Conservation (phyloP, 177 flowering plant species). For the Vitis hybrid region DNA sequence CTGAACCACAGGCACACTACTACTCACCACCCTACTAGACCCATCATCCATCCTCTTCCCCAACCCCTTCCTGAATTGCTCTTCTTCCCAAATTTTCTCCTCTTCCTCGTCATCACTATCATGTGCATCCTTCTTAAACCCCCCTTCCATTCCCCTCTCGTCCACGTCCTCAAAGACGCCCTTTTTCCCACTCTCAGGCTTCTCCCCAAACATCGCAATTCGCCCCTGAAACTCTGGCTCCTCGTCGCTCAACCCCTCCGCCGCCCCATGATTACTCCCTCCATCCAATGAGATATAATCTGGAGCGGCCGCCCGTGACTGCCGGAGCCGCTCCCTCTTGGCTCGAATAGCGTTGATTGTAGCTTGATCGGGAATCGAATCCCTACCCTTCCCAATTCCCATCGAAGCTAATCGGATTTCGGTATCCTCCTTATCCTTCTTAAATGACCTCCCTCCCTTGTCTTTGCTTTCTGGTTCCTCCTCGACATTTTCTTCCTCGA, state of each 20-base stretch:
- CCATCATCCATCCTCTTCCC: conserved; percentile 88
- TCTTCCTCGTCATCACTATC: conserved; percentile 83
- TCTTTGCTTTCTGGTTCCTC: conserved; percentile 11
- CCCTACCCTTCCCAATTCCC: conserved; percentile 32
- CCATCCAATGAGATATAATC: conserved; percentile 82
- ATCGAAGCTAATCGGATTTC: conserved; percentile 30
- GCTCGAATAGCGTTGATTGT: conserved; percentile 72
- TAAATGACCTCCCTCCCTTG: conserved; percentile 4
- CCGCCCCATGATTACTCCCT: conserved; percentile 66
- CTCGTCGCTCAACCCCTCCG: conserved; percentile 84
- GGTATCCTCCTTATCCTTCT: conserved; percentile 30
- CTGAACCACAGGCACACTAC: conserved; percentile 31
- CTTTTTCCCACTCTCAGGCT: conserved; percentile 37
- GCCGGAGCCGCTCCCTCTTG: conserved; percentile 68
- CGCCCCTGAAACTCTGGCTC: conserved; percentile 83
- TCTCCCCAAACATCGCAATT: conserved; percentile 71
- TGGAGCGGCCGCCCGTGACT: conserved; percentile 59
- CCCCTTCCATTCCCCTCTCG: conserved; percentile 28
- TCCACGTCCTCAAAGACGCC: conserved; percentile 81
- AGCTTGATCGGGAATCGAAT: conserved; percentile 56
- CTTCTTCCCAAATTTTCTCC: conserved; percentile 94
- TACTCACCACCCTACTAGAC: conserved; percentile 30
- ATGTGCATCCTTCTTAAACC: conserved; percentile 19
- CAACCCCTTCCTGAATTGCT: conserved; percentile 85
- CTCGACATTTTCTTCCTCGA: conserved; percentile 6